A percentile compares a stretch with the other conserved stretches of the same genome.
phyloP scores from a whole-genome alignment of 2,329 filamentous ascomycete genomes.

The Ascochyta pisi region DNA sequence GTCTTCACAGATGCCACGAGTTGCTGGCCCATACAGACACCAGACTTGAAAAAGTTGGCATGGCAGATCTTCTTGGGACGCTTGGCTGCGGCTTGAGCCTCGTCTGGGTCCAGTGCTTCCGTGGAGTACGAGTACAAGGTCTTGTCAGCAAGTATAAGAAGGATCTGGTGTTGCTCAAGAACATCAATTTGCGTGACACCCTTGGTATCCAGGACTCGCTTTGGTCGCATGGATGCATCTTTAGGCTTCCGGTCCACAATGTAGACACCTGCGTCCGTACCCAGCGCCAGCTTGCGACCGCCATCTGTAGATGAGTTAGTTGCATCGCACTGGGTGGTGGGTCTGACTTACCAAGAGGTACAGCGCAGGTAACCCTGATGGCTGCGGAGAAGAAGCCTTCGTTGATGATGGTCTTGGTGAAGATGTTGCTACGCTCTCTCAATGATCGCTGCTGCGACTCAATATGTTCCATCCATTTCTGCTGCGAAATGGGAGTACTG shows the following conservation, averaged over 20 bases:
- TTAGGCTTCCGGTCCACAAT: slow-evolving; percentile 89
- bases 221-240: slow-evolving; percentile 75
- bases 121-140: slow-evolving; percentile 88
- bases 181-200: slow-evolving; percentile 95
- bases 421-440: slow-evolving; percentile 75
- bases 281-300: slow-evolving; percentile 90
- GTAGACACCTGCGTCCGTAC: slow-evolving; percentile 93
- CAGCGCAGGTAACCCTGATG: slow-evolving; percentile 92
- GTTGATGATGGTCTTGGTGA: slow-evolving; percentile 72
- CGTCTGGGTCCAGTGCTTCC: slow-evolving; percentile 83
- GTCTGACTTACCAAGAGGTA: slow-evolving; percentile 76
- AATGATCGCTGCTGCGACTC: slow-evolving; percentile 88
- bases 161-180: slow-evolving; percentile 89
- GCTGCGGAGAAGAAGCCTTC: slow-evolving; percentile 89
- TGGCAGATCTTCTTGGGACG: slow-evolving; percentile 96
- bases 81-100: slow-evolving; percentile 75
- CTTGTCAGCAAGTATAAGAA: slow-evolving; percentile 92
- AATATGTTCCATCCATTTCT: slow-evolving; percentile 98
- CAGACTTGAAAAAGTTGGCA: slow-evolving; percentile 98
- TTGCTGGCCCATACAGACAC: slow-evolving; percentile 91
- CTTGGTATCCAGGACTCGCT: slow-evolving; percentile 82
- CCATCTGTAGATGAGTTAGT: slow-evolving; percentile 68
- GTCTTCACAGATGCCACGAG: slow-evolving; percentile 97
- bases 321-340: neutral
- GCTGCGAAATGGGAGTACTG: slow-evolving; percentile 80